Evolutionary conservation across 345 rosid species (phyloP).

Genomic region (Leavenworthia alabamica): DNA sequence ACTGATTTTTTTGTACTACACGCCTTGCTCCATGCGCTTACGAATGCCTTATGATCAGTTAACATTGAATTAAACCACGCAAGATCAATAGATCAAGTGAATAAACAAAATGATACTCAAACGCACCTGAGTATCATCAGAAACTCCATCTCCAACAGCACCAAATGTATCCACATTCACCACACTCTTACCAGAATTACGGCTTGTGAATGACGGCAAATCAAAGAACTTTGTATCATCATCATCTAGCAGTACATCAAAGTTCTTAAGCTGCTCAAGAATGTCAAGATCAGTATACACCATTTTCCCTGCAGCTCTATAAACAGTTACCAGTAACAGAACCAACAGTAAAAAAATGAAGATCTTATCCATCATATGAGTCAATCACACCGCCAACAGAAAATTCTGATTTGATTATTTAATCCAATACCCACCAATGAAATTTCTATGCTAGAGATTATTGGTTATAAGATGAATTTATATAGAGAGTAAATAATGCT

Average conservation of each 20-base stretch:
- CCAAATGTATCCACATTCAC: slow-evolving; percentile 94
- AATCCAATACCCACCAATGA: slow-evolving; percentile 22
- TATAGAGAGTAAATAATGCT: slow-evolving; percentile 53
- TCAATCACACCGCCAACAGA: slow-evolving; percentile 18
- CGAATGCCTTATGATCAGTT: slow-evolving; percentile 79
- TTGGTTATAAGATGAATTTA: slow-evolving; percentile 49
- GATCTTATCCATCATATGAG: slow-evolving; percentile 51
- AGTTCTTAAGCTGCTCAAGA: slow-evolving; percentile 44
- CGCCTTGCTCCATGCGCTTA: slow-evolving; percentile 71
- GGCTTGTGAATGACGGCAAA: slow-evolving; percentile 47
- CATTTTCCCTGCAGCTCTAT: slow-evolving; percentile 53
- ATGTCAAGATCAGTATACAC: slow-evolving; percentile 38
- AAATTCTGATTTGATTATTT: slow-evolving; percentile 9
- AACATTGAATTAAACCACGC: neutral
- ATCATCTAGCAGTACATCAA: slow-evolving; percentile 46
- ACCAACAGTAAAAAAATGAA: slow-evolving; percentile 43
- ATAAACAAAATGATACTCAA: neutral
- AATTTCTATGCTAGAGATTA: slow-evolving; percentile 33
- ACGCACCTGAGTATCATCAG: slow-evolving; percentile 90
- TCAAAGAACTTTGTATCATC: slow-evolving; percentile 34
- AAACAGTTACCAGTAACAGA: slow-evolving; percentile 43
- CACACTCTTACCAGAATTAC: slow-evolving; percentile 53
- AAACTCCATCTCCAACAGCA: slow-evolving; percentile 86
- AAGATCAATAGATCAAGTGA: neutral
- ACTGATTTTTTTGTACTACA: slow-evolving; percentile 60